Percentiles rank a stretch among this genome's conserved stretches.
Conservation (phyloP, 345 rosid genomes). For the Murraya paniculata region DNA sequence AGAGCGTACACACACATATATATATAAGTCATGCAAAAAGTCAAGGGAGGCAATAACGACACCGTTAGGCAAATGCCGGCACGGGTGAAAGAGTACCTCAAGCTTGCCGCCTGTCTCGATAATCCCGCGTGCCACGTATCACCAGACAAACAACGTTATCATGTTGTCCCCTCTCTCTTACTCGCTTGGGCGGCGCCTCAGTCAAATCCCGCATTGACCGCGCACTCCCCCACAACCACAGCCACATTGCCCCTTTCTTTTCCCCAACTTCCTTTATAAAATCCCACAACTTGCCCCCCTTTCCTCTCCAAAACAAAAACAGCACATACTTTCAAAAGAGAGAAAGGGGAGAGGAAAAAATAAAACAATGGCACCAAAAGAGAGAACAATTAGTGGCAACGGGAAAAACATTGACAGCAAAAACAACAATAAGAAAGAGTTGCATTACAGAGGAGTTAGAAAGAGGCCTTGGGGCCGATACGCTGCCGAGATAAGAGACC, state of each 20-base stretch:
- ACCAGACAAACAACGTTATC: conserved; percentile 25
- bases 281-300: neutral
- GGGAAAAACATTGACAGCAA: neutral
- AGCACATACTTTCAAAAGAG: neutral
- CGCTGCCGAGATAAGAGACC: conserved; percentile 83
- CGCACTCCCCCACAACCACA: conserved; percentile 16
- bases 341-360: neutral
- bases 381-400: neutral
- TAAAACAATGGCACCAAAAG: conserved; percentile 7
- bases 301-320: neutral
- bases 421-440: neutral
- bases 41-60: conserved; percentile 18
- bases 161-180: conserved; percentile 26
- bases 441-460: conserved; percentile 53
- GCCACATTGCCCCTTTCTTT: neutral
- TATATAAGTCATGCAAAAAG: neutral
- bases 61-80: conserved; percentile 43
- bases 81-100: neutral
- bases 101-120: conserved; percentile 36
- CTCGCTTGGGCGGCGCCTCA: conserved; percentile 40
- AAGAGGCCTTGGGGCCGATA: conserved; percentile 78
- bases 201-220: conserved; percentile 43
- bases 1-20: neutral
- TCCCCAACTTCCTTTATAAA: conserved; percentile 1
- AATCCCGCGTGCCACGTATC: conserved; percentile 53